Evolutionary conservation across 148 eudicot species (phyloP), one percentile per base, ranked within the genome.

Genomic region (Heliamphora exappendiculata): DNA sequence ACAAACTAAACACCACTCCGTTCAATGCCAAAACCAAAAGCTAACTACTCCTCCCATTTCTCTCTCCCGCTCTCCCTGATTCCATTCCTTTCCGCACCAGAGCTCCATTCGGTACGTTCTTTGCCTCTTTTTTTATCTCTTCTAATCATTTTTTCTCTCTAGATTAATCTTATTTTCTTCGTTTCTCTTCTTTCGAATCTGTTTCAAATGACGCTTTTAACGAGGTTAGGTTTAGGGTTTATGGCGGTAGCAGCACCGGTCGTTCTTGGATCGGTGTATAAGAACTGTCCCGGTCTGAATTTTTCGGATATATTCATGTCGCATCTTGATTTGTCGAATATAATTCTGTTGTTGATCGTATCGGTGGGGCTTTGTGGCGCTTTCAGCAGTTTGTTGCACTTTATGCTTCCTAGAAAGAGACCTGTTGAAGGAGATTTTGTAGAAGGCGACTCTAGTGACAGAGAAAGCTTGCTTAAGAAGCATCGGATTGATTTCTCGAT

Each of bases 331-430:
- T 70, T 76, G 26, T 44, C 44, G 7, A 13, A 74, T 51, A 33
- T 76, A 33, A 77, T 64, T 65, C 33, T 86, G 73, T 36, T 78
- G 26, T 51, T 84, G 83, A 41, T 57, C 50, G 39, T 78, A 60
- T 72, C 31, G 20, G 63, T 86, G 79, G 72, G 79, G 64, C 19
- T 83, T 81, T 72, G 78, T 67, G 82, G 88, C 33, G 82, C 69
- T 72, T 83, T 83, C 74, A 80, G 85, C 91, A 85, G 86, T 58
- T 86, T 85, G 75, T 80, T 87, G 87, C 84, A 79, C 90, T 89
- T 83, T 86, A 90, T 92, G 91, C 97, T 92, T 87, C 91, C 93
- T 37, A 88, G 83, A 79, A 90, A 90, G 88, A 85, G 95, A 87
- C 67, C 82, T 71, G 86, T 44, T 67, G 85, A 85, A 84, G 85